Percentiles rank a stretch among this genome's conserved stretches.
Evolutionary conservation across 192 early-diverging fungal genomes (phyloP).

Genomic region (Backusella circina): DNA sequence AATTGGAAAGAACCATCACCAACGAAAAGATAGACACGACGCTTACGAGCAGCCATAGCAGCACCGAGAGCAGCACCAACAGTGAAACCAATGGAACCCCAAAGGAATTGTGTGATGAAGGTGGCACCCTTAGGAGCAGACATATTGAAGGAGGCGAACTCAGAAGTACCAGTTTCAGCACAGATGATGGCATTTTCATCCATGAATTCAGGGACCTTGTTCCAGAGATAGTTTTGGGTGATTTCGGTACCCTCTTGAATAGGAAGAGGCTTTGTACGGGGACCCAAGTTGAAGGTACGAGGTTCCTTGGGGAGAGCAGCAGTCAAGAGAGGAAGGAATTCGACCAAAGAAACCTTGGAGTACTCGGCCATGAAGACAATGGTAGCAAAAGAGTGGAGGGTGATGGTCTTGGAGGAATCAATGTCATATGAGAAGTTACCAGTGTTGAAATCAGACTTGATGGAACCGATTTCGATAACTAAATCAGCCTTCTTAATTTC

Average conservation of each 20-base stretch:
- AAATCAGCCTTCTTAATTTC: slow-evolving; percentile 37
- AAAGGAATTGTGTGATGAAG: slow-evolving; percentile 42
- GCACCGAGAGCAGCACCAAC: slow-evolving; percentile 43
- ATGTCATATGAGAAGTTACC: slow-evolving; percentile 43
- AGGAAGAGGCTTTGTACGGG: slow-evolving; percentile 12
- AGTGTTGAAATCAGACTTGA: slow-evolving; percentile 49
- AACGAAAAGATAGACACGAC: slow-evolving; percentile 43
- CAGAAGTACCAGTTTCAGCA: slow-evolving; percentile 44
- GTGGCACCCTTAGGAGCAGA: slow-evolving; percentile 30
- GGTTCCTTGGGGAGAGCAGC: background rate
- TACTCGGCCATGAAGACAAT: slow-evolving; percentile 33
- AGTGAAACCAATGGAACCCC: slow-evolving; percentile 29
- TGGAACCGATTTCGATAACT: slow-evolving; percentile 36
- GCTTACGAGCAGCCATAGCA: slow-evolving; percentile 30
- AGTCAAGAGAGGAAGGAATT: slow-evolving; percentile 24
- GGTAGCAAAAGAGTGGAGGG: slow-evolving; percentile 39
- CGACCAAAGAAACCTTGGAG: slow-evolving; percentile 34
- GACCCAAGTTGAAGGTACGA: background rate
- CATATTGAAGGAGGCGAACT: slow-evolving; percentile 41
- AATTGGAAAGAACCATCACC: slow-evolving; percentile 53
- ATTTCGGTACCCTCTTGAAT: slow-evolving; percentile 15
- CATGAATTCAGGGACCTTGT: slow-evolving; percentile 33
- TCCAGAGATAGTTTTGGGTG: slow-evolving; percentile 44
- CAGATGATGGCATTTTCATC: slow-evolving; percentile 28
- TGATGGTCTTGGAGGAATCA: slow-evolving; percentile 29